Base-by-base conservation (phyloP, 2,329 filamentous ascomycete genomes). In the Ustulina deusta region DNA sequence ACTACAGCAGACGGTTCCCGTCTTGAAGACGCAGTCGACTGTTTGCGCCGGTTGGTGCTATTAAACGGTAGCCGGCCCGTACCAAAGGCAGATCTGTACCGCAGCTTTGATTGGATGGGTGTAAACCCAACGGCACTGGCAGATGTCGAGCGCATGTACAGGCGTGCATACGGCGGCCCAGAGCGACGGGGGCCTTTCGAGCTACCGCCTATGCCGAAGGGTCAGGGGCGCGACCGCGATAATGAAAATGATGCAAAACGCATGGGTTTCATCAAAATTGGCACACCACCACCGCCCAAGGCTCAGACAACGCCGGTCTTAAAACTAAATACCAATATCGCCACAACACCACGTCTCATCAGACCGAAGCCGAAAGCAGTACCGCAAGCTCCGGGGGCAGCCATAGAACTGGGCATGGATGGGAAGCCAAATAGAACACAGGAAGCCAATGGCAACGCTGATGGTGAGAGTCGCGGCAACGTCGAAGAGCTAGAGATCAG, bases 1-100 rank as follows among this genome's bases (percentile, higher is more conserved):
- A 49, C 49, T 9, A 42, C 54, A 11, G 38, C 58, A 25, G 66
- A 75, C 36, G 72, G 64, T 34, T 68, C 71, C 36, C 81, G 84
- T 11, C 82, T 90, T 9, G 87, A 89, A 71, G 84, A 88, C 55
- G 87, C 89, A 32, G 86, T 91, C 55, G 87, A 90, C 75, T 88
- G 89, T 74, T 81, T 91, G 42, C 84, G 88, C 2, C 83, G 88
- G 4, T 83, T 88, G 27, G 84, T 90, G n/a, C 81, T 91, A 13
- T 82, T 85, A 17, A 84, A 83, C 65, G 82, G 84, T 25, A 83
- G 86, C 1, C 77, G 78, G 9, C 81, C 82, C n/a, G 77, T 90
- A 10, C 78, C 80, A 2, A 84, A 84, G 66, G 80, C 82, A 4
- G 83, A 86, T 57, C 79, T 91, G 20, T 77, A 86, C 55, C 80